phyloP scores from a whole-genome alignment of 257 asterid genomes.

The Penstemon eatonii region DNA sequence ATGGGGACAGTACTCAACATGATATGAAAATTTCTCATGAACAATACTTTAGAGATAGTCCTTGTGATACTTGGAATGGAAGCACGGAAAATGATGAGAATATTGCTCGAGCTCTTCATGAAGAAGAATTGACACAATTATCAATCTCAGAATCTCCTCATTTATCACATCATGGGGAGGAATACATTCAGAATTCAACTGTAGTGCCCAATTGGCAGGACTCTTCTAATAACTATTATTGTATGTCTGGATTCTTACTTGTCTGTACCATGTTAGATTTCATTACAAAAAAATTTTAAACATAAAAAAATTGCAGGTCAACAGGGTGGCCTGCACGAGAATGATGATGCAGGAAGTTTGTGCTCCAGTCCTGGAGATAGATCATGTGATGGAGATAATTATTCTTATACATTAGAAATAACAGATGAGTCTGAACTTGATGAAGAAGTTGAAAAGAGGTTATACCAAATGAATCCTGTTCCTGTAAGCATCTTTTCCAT shows the following conservation, averaged over 20 bases:
- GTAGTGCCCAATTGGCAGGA: slow-evolving; percentile 53
- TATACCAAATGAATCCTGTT: slow-evolving; percentile 70
- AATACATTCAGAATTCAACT: slow-evolving; percentile 42
- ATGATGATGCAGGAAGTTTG: slow-evolving; percentile 56
- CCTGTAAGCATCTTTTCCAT: slow-evolving; percentile 59
- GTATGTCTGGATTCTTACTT: slow-evolving; percentile 32
- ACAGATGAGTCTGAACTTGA: slow-evolving; percentile 78
- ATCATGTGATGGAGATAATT: slow-evolving; percentile 64
- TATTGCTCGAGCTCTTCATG: slow-evolving; percentile 57
- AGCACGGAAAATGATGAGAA: slow-evolving; percentile 55
- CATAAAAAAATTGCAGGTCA: slow-evolving; percentile 43
- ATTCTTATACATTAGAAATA: slow-evolving; percentile 61
- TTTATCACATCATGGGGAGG: slow-evolving; percentile 44
- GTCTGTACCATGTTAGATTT: slow-evolving; percentile 16
- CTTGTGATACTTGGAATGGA: slow-evolving; percentile 32
- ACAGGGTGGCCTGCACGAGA: slow-evolving; percentile 42
- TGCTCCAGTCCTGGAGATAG: slow-evolving; percentile 78
- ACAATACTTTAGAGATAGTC: slow-evolving; percentile 51
- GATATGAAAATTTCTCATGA: slow-evolving; percentile 69
- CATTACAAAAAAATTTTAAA: slow-evolving; percentile 19
- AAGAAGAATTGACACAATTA: slow-evolving; percentile 62
- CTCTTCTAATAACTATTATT: slow-evolving; percentile 54
- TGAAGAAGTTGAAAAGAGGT: slow-evolving; percentile 90
- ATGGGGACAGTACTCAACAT: slow-evolving; percentile 69
- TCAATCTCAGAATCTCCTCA: slow-evolving; percentile 60